A percentile compares a stretch with the other conserved stretches of the same genome.
phyloP scores from a whole-genome alignment of 1,139 yeast species.

The Candida glucosophila region DNA sequence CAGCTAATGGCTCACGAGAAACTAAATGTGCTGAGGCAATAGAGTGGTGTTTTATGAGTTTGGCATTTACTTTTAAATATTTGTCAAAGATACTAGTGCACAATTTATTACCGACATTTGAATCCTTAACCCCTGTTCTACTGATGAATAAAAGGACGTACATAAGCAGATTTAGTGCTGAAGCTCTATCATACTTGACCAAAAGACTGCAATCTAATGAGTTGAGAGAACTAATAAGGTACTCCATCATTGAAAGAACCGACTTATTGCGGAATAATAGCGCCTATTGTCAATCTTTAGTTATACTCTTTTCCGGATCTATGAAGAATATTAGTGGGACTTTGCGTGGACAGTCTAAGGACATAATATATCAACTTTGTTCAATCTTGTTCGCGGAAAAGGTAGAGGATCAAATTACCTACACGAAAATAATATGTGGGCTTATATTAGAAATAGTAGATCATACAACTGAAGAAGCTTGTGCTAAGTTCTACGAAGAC shows the following conservation, averaged over 20 bases:
- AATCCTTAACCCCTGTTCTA: slow-evolving; percentile 57
- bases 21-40: slow-evolving; percentile 48
- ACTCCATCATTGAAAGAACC: slow-evolving; percentile 41
- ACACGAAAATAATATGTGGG: slow-evolving; percentile 47
- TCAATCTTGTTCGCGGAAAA: slow-evolving; percentile 21
- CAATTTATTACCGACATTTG: slow-evolving; percentile 63
- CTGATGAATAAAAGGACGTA: slow-evolving; percentile 46
- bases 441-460: slow-evolving; percentile 51
- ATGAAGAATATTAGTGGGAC: slow-evolving; percentile 64
- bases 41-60: slow-evolving; percentile 77
- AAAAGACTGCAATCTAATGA: slow-evolving; percentile 54
- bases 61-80: slow-evolving; percentile 87
- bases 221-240: slow-evolving; percentile 38
- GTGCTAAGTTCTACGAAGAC: slow-evolving; percentile 35
- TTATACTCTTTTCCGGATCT: slow-evolving; percentile 63
- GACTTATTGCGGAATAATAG: slow-evolving; percentile 21
- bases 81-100: slow-evolving; percentile 54
- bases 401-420: slow-evolving; percentile 8
- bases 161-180: slow-evolving; percentile 79
- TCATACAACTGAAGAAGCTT: slow-evolving; percentile 52
- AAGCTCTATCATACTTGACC: slow-evolving; percentile 76
- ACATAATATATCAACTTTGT: slow-evolving; percentile 15
- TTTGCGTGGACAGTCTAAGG: slow-evolving; percentile 62
- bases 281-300: slow-evolving; percentile 47
- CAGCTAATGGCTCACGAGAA: slow-evolving; percentile 39